phyloP scores from a whole-genome alignment of 768 basidiomycete species.

The Tephrocybe sp. region DNA sequence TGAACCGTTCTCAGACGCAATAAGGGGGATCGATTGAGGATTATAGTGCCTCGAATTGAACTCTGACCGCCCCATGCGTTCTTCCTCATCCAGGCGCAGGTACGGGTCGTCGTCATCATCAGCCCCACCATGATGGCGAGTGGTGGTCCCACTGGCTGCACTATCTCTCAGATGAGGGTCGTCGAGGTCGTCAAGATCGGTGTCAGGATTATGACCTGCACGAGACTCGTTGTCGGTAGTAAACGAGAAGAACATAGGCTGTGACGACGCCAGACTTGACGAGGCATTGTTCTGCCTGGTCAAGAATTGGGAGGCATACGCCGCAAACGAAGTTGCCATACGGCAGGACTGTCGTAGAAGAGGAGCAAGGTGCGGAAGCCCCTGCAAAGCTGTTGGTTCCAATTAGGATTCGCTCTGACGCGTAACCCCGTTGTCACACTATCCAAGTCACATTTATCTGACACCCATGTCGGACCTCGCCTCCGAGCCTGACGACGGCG shows the following conservation, averaged over 20 bases:
- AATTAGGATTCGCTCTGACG: conserved; percentile 16
- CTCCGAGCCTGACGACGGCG: background rate
- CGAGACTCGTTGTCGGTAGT: conserved; percentile 70
- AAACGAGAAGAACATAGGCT: conserved; percentile 89
- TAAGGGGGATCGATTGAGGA: conserved; percentile 37
- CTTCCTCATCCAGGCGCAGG: conserved; percentile 73
- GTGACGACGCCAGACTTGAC: conserved; percentile 59
- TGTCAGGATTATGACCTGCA: conserved; percentile 44
- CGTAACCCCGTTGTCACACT: conserved; percentile 13
- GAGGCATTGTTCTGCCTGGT: conserved; percentile 50
- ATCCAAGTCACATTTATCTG: conserved; percentile 8
- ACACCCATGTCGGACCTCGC: background rate
- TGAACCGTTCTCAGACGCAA: conserved; percentile 32
- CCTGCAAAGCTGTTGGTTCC: conserved; percentile 19
- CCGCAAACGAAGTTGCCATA: conserved; percentile 73
- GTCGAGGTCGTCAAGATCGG: conserved; percentile 69
- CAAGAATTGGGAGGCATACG: conserved; percentile 82
- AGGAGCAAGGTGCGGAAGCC: conserved; percentile 11
- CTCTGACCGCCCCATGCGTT: conserved; percentile 31
- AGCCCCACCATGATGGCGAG: conserved; percentile 26
- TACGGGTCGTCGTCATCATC: conserved; percentile 76
- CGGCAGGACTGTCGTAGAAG: conserved; percentile 20
- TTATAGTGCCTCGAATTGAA: conserved; percentile 28
- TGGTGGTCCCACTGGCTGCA: conserved; percentile 31
- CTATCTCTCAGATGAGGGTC: conserved; percentile 68